phyloP scores from a whole-genome alignment of 805 yeast genomes.

The Hanseniaspora meyeri region DNA sequence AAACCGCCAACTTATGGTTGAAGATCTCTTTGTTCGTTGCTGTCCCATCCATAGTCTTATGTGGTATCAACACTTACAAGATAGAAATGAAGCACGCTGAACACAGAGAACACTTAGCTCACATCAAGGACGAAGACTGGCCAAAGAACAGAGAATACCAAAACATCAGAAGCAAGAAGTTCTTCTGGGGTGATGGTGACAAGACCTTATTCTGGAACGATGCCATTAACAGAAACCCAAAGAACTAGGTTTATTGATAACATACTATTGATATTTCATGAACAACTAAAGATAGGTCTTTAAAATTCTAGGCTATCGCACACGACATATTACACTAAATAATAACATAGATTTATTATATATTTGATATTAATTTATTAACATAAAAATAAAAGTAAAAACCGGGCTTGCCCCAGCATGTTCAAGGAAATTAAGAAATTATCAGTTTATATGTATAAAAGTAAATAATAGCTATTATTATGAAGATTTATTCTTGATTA shows the following conservation, averaged over 20 bases:
- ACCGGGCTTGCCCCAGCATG: not conserved
- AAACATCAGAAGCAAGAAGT: slow-evolving; percentile 76
- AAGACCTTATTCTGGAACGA: slow-evolving; percentile 94
- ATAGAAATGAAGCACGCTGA: slow-evolving; percentile 80
- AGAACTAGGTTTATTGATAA: not conserved
- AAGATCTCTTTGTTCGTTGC: slow-evolving; percentile 72
- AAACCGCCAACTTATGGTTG: slow-evolving; percentile 71
- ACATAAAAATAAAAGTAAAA: not conserved
- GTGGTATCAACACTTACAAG: slow-evolving; percentile 69
- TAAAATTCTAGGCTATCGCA: not conserved
- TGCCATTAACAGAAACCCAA: slow-evolving; percentile 66
- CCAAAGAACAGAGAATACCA: slow-evolving; percentile 83
- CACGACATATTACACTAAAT: too few relatives aligned
- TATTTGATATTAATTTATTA: not conserved
- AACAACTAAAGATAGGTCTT: not conserved
- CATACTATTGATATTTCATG: not conserved
- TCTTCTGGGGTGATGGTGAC: slow-evolving; percentile 99
- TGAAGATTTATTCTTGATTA: too few relatives aligned
- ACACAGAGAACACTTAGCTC: slow-evolving; percentile 66
- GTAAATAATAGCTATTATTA: too few relatives aligned
- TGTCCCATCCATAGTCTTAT: slow-evolving; percentile 62
- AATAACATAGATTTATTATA: too few relatives aligned
- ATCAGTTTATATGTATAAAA: too few relatives aligned
- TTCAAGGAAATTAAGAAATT: too few relatives aligned
- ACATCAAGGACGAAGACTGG: slow-evolving; percentile 79